Evolutionary conservation across 495 filamentous ascomycete species (phyloP), one percentile per base, ranked within the genome.

Genomic region (Penicillium samsonianum): DNA sequence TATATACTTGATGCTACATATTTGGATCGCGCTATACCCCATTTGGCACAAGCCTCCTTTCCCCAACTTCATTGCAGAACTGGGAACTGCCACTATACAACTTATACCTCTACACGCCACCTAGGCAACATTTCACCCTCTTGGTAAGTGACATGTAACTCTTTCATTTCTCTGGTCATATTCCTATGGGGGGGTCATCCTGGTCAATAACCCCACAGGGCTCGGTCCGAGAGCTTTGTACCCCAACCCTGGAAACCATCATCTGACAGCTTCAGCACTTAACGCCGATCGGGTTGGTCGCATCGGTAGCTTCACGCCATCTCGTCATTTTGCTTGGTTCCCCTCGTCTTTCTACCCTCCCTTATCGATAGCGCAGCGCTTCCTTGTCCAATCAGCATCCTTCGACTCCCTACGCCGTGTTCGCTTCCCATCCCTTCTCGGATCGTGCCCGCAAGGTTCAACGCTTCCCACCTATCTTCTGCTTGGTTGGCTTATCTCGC

Each of bases 281-380:
- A 54, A 48, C 62, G 58, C 64, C 64, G 61, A 67, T 69, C 57
- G 59, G 61, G 59, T 43, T 67, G 58, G 55, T 65, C 64, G 57
- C 64, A 69, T 69, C 61, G 54, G 61, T 63, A 67, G 64, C 67
- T 67, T 46, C 50, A 57, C 62, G 61, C 65, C 62, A 65, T 65
- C 59, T 67, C 64, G 64, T 69, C 67, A 67, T 69, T 56, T 58
- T 41, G 57, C 60, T 53, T 51, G 40, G 22, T 50, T 48, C 25
- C 48, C 35, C 35, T 53, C 46, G 26, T 44, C 54, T 43, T 22
- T 38, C 22, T 33, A 57, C 53, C 64, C 45, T 53, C 59, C 61
- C 53, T 49, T n/a, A 46, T 48, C 37, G 47, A 43, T 57, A 65
- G 50, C 23, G 33, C 53, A 65, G 67, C 67, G 67, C 67, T 69